Evolutionary conservation across 371 early-diverging fungal species (phyloP).

Genomic region (Mortierella sp.): DNA sequence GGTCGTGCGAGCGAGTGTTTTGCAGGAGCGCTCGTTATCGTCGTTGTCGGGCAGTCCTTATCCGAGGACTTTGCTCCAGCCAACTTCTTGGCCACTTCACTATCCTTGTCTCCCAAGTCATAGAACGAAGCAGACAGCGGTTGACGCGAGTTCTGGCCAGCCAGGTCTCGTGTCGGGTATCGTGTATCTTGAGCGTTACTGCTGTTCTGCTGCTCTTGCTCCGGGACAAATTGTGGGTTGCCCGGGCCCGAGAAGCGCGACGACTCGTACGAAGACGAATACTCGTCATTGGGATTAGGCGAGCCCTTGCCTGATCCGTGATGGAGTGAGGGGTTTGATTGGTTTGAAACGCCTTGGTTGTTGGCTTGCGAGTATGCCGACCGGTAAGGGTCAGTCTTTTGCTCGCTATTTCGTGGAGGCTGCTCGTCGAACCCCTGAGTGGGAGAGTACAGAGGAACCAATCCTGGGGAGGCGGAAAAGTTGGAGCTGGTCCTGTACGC

Average conservation of each 20-base stretch:
- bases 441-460: conserved; percentile 14
- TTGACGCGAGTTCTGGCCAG: conserved; percentile 47
- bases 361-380: conserved; percentile 32
- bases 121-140: conserved; percentile 31
- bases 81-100: neutral
- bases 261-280: conserved; percentile 45
- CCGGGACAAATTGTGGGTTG: conserved; percentile 15
- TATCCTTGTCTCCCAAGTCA: conserved; percentile 10
- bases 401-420: conserved; percentile 8
- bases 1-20: conserved; percentile 3
- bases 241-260: conserved; percentile 31
- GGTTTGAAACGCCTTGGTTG: conserved; percentile 6
- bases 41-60: conserved; percentile 3
- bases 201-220: conserved; percentile 16
- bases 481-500: conserved; percentile 9
- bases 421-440: conserved; percentile 12
- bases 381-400: conserved; percentile 43
- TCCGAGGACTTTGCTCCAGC: conserved; percentile 1
- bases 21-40: neutral
- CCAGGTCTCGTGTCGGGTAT: conserved; percentile 46
- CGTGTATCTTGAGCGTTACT: conserved; percentile 12
- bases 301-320: conserved; percentile 28
- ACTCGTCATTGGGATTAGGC: conserved; percentile 37
- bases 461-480: conserved; percentile 28
- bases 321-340: conserved; percentile 20